A percentile compares a stretch with the other conserved stretches of the same genome.
These are phyloP conservation scores for Vaccinium myrtillus DNA, from an alignment of 148 eudicot species.

Conservation along the genomic window DNA sequence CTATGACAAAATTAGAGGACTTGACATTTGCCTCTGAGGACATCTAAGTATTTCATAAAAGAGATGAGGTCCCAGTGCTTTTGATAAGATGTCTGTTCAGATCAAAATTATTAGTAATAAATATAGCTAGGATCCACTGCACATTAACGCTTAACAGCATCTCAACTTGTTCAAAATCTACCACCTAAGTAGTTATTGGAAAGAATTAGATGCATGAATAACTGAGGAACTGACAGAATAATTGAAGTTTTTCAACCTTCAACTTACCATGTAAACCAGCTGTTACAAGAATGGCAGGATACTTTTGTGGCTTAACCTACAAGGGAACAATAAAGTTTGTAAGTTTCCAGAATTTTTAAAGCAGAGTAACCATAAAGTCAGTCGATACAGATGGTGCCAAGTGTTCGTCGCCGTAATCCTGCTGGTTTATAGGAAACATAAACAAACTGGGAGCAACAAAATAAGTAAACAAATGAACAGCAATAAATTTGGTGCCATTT, in stretches of 20 bases:
- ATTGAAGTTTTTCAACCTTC: neutral
- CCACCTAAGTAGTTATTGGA: neutral
- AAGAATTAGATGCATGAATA: neutral
- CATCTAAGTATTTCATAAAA: neutral
- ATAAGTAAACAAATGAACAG: neutral
- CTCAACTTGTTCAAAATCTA: neutral
- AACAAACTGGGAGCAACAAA: neutral
- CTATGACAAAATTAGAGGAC: neutral
- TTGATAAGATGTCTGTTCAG: neutral
- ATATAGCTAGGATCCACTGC: neutral
- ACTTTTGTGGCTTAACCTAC: slow-evolving; percentile 65
- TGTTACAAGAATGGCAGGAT: slow-evolving; percentile 76
- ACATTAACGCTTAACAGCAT: neutral
- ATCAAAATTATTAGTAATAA: neutral
- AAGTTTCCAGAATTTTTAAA: slow-evolving; percentile 2
- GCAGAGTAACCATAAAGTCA: neutral
- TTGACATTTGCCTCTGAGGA: neutral
- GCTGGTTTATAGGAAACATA: neutral
- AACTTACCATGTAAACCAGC: slow-evolving; percentile 84
- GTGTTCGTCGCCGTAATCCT: neutral
- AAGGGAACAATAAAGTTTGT: slow-evolving; percentile 5
- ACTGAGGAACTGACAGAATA: neutral
- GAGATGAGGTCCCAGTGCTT: neutral
- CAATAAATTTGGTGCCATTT: slow-evolving; percentile 1
- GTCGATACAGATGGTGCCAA: neutral